A percentile compares a stretch with the other conserved stretches of the same genome.
Conservation (phyloP, 345 rosid genomes). For the Turritis glabra region DNA sequence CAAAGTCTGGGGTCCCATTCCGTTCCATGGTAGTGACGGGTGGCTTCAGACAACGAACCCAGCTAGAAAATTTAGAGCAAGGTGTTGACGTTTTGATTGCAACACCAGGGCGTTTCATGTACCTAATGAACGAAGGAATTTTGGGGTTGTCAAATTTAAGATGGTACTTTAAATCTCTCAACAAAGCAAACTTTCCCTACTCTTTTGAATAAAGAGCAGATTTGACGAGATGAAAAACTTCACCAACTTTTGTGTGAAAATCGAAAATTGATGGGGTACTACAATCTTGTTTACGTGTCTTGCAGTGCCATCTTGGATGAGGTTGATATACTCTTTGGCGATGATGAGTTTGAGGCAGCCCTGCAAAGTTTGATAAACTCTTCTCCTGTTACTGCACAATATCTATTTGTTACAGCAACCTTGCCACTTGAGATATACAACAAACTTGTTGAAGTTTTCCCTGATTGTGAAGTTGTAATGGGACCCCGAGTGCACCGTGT, state of each 20-base stretch:
- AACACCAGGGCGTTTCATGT: slow-evolving; percentile 96
- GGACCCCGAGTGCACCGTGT: slow-evolving; percentile 93
- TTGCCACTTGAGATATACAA: slow-evolving; percentile 79
- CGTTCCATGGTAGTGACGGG: slow-evolving; percentile 91
- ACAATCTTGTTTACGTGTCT: slow-evolving; percentile 28
- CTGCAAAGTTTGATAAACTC: slow-evolving; percentile 68
- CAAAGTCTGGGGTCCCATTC: slow-evolving; percentile 85
- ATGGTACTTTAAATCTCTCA: slow-evolving; percentile 48
- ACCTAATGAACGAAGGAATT: slow-evolving; percentile 70
- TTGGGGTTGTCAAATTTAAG: slow-evolving; percentile 65
- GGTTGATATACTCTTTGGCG: slow-evolving; percentile 80
- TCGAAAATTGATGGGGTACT: neutral
- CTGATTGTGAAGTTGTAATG: slow-evolving; percentile 84
- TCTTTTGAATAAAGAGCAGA: neutral
- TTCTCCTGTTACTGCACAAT: slow-evolving; percentile 70
- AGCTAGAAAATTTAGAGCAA: slow-evolving; percentile 74
- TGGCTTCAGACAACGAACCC: slow-evolving; percentile 88
- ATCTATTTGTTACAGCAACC: slow-evolving; percentile 93
- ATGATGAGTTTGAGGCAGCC: slow-evolving; percentile 77
- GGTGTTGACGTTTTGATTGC: slow-evolving; percentile 85
- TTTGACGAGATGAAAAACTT: neutral
- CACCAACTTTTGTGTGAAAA: neutral
- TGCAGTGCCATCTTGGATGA: slow-evolving; percentile 87
- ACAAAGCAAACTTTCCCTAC: neutral
- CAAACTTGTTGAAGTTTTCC: slow-evolving; percentile 80